Base-by-base conservation (phyloP, 2,329 filamentous ascomycete genomes). In the Trichoderma sp. region DNA sequence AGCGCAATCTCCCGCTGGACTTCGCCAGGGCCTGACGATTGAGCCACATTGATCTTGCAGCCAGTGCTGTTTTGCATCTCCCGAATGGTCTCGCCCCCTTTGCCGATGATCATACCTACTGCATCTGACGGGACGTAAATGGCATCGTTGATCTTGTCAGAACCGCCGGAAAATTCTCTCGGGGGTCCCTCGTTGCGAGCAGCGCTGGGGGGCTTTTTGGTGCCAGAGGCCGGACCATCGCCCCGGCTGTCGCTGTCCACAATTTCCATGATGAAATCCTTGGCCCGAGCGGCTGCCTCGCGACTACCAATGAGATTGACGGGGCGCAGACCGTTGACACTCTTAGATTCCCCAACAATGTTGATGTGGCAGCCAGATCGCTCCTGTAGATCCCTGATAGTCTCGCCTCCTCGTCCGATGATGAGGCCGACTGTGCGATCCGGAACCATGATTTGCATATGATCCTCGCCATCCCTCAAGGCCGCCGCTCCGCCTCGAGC, bases 101-200 rank as follows among this genome's bases (percentile, higher is more conserved):
- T 97, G 78, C 95, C 95, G 77, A 98, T 98, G 78, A 98, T 97
- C 95, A 98, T 98, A 76, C 95, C 95, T 73, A 98, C 95, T 6
- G 95, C 93, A 82, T 98, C 95, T 27, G 95, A 96, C 14, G 95
- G 95, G 11, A 98, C 95, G 79, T 91, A 92, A 77, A 98, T 94
- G 56, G 91, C 92, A 81, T 98, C 94, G 80, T 93, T 95, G 80
- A 93, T 89, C 86, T 95, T 96, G 79, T 94, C 93, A 29, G 83
- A 82, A 4, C 84, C 85, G 24, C 86, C 86, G 76, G 81, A 82
- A 79, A 83, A 83, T 68, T 84, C 83, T 38, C 85, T 81, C 14
- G 82, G 77, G 31, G 81, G 79, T 29, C 56, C 80, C 75, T 82
- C 83, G 67, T 80, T 81, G 66, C 82, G 85, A 64, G 80, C 79